These are phyloP conservation scores for Cercophora samala DNA, from an alignment of 495 filamentous ascomycete species.

Conservation along the genomic window DNA sequence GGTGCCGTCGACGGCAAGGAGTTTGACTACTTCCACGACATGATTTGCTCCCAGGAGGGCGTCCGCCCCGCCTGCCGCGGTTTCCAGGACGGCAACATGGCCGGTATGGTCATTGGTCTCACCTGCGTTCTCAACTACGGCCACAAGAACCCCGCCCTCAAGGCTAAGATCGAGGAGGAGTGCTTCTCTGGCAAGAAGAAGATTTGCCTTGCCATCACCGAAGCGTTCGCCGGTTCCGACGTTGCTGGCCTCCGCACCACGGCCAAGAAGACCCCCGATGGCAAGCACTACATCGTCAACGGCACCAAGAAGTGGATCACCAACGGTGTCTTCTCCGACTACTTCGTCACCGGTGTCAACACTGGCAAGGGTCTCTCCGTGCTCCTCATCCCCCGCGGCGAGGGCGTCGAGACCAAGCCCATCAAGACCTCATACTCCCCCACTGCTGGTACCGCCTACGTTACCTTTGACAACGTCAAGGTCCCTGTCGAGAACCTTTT, in stretches of 20 bases:
- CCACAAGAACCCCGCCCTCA: constrained; percentile 59
- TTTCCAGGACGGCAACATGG: constrained; percentile 59
- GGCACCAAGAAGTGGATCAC: constrained; percentile 96
- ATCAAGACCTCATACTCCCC: constrained; percentile 88
- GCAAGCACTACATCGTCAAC: constrained; percentile 81
- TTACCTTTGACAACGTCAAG: constrained; percentile 84
- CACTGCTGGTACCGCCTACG: constrained; percentile 71
- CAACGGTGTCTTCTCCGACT: constrained; percentile 79
- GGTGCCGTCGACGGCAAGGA: constrained; percentile 73
- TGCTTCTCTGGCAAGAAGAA: constrained; percentile 79
- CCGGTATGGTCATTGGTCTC: constrained; percentile 80
- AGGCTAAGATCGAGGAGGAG: constrained; percentile 64
- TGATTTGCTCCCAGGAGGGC: constrained; percentile 72
- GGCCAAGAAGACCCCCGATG: constrained; percentile 75
- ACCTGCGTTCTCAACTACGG: constrained; percentile 80
- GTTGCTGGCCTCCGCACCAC: constrained; percentile 81
- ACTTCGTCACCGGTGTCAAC: constrained; percentile 78
- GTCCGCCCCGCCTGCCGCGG: constrained; percentile 66
- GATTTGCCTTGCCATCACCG: constrained; percentile 83
- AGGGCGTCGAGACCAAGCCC: constrained; percentile 66
- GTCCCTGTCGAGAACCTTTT: constrained; percentile 77
- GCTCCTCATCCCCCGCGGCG: constrained; percentile 68
- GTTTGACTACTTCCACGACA: constrained; percentile 84
- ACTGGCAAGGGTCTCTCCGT: constrained; percentile 82
- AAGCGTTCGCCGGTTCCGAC: constrained; percentile 86